A percentile compares a stretch with the other conserved stretches of the same genome.
Evolutionary conservation across 495 filamentous ascomycete species (phyloP).

Genomic region (Delitschia confertaspora): DNA sequence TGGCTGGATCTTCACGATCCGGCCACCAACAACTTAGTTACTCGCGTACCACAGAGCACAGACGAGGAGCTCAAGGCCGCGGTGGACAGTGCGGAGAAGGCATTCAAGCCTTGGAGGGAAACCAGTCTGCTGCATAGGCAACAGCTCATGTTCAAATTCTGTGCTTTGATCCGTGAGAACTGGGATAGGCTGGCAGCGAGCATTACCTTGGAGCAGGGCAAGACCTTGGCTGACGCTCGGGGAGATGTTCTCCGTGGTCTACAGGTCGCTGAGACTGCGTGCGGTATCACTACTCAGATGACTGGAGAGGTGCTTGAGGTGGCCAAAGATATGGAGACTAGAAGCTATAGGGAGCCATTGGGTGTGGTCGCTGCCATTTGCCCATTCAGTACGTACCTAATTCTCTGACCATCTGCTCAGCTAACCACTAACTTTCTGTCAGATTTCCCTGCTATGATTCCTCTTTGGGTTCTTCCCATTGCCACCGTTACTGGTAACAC

Average conservation of each 20-base stretch:
- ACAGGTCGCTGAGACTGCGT: constrained; percentile 95
- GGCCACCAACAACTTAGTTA: constrained; percentile 95
- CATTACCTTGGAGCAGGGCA: constrained; percentile 97
- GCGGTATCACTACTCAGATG: constrained; percentile 86
- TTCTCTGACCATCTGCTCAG: not conserved
- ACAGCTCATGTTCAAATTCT: constrained; percentile 97
- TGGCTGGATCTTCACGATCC: constrained; percentile 95
- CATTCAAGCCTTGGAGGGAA: constrained; percentile 78
- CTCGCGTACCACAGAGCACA: constrained; percentile 93
- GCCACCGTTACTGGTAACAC: constrained; percentile 93
- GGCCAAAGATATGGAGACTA: constrained; percentile 97
- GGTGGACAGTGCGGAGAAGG: constrained; percentile 77
- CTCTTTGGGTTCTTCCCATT: constrained; percentile 92
- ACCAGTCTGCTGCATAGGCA: constrained; percentile 79
- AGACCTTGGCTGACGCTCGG: constrained; percentile 92
- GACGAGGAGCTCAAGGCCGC: constrained; percentile 81
- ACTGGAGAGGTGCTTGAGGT: constrained; percentile 94
- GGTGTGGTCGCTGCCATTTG: constrained; percentile 96
- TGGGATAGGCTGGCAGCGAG: constrained; percentile 93
- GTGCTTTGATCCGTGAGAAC: constrained; percentile 78
- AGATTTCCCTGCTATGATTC: constrained; percentile 99
- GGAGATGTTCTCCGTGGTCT: constrained; percentile 92
- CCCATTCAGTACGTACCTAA: constrained; percentile 79
- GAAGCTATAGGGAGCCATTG: constrained; percentile 84
- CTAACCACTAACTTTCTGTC: constrained; percentile 2